These are phyloP conservation scores for Starmerella powellii DNA, from an alignment of 805 yeast species.

Conservation along the genomic window DNA sequence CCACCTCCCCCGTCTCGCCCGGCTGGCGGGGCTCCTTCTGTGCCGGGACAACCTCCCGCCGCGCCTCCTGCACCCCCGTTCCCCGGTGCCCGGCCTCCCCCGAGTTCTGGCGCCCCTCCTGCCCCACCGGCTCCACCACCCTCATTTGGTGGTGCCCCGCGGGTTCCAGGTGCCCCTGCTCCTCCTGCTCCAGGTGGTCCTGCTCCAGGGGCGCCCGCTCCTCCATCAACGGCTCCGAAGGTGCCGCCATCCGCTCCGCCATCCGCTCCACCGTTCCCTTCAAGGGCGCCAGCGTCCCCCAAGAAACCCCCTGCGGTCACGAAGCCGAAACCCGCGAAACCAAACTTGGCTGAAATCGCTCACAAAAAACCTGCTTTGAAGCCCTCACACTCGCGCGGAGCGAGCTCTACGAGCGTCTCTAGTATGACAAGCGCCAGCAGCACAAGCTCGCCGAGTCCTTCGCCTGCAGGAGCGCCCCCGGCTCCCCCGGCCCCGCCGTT, in stretches of 20 bases:
- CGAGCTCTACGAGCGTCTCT: slow-evolving; percentile 6
- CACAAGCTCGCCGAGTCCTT: neutral
- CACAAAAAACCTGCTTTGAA: slow-evolving; percentile 14
- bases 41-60: slow-evolving; percentile 2
- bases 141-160: neutral
- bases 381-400: slow-evolving; percentile 9
- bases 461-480: neutral
- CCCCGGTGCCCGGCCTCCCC: slow-evolving; percentile 3
- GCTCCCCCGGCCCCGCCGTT: neutral
- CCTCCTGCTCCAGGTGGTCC: slow-evolving; percentile 27
- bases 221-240: neutral
- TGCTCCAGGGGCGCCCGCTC: neutral
- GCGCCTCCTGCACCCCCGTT: slow-evolving; percentile 1
- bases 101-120: slow-evolving; percentile 1
- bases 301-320: slow-evolving; percentile 14
- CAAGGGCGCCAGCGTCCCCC: slow-evolving; percentile 5
- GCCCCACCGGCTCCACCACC: slow-evolving; percentile 4
- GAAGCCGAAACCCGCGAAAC: slow-evolving; percentile 15
- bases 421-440: too few relatives aligned
- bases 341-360: slow-evolving; percentile 14
- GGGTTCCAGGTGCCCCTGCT: slow-evolving; percentile 15
- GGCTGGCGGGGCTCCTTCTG: slow-evolving; percentile 1
- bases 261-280: slow-evolving; percentile 1
- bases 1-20: slow-evolving; percentile 1
- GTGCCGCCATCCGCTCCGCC: neutral